These are phyloP conservation scores for Myxozyma kluyveri DNA, from an alignment of 805 yeast species.

Conservation along the genomic window DNA sequence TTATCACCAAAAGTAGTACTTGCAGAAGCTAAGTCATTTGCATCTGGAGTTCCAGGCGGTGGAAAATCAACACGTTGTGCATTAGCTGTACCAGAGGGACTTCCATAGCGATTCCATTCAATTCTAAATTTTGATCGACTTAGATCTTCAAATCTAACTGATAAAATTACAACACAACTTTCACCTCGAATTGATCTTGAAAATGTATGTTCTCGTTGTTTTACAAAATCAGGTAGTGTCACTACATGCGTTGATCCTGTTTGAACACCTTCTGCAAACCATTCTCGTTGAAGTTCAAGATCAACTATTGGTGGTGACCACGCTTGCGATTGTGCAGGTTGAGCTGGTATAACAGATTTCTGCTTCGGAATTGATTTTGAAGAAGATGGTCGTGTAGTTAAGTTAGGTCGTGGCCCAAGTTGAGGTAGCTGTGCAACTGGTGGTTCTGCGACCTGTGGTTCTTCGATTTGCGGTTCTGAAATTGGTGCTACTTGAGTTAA, in stretches of 20 bases:
- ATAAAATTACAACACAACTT: conserved; percentile 27
- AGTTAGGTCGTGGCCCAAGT: too few relatives aligned
- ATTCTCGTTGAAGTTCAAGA: conserved; percentile 32
- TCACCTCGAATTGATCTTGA: conserved; percentile 28
- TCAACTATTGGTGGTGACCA: conserved; percentile 26
- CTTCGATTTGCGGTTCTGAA: too few relatives aligned
- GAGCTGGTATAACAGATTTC: too few relatives aligned
- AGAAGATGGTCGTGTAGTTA: too few relatives aligned
- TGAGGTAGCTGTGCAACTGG: too few relatives aligned
- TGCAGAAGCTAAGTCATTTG: conserved; percentile 34
- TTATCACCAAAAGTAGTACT: conserved; percentile 35
- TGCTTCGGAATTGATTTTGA: too few relatives aligned
- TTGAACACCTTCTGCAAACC: conserved; percentile 29
- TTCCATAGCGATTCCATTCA: conserved; percentile 36
- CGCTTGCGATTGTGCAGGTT: conserved; percentile 1
- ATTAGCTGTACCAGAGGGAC: conserved; percentile 37
- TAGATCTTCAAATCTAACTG: conserved; percentile 37
- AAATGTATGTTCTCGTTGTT: conserved; percentile 32
- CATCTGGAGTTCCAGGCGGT: conserved; percentile 42
- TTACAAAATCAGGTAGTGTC: conserved; percentile 34
- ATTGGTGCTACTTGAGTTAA: too few relatives aligned
- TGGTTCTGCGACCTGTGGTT: too few relatives aligned
- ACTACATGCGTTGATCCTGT: conserved; percentile 21
- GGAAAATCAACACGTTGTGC: conserved; percentile 40
- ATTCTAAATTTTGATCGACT: conserved; percentile 36